Evolutionary conservation across 2,329 filamentous ascomycete genomes (phyloP).

Genomic region (Polychaeton citri): DNA sequence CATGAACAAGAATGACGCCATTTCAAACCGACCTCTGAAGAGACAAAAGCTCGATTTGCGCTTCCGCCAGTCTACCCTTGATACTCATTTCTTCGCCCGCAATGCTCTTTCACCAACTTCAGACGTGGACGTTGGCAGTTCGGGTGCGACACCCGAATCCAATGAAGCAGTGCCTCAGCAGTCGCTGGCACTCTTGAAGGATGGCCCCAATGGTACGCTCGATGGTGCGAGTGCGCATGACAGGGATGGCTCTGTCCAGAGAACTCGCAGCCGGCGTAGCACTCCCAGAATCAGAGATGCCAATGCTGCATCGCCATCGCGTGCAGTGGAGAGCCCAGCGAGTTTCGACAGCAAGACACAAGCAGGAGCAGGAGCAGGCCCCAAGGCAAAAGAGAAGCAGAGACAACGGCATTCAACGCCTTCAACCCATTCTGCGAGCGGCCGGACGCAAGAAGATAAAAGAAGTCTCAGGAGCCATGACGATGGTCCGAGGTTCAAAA

Average conservation of each 20-base stretch:
- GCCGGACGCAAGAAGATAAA: conserved; percentile 39
- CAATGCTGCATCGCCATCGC: background rate
- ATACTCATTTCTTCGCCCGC: background rate
- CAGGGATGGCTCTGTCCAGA: background rate
- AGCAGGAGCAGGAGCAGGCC: background rate
- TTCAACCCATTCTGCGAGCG: no score
- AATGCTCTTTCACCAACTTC: no score
- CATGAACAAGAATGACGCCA: background rate
- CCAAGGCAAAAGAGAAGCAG: background rate
- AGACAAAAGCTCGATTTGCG: background rate
- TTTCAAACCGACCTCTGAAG: background rate
- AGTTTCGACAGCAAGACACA: background rate
- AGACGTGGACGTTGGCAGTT: no score
- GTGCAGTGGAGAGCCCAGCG: background rate
- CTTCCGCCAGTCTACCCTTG: background rate
- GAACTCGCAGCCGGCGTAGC: background rate
- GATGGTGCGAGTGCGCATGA: background rate
- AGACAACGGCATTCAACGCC: no score
- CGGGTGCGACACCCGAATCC: no score
- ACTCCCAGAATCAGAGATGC: background rate
- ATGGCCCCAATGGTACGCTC: background rate
- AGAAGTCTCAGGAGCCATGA: conserved; percentile 79
- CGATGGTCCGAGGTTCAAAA: conserved; percentile 69
- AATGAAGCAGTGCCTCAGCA: background rate
- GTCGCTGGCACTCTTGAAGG: background rate